These are phyloP conservation scores for Vigna hirtella DNA, from an alignment of 306 rosid genomes.

Conservation along the genomic window DNA sequence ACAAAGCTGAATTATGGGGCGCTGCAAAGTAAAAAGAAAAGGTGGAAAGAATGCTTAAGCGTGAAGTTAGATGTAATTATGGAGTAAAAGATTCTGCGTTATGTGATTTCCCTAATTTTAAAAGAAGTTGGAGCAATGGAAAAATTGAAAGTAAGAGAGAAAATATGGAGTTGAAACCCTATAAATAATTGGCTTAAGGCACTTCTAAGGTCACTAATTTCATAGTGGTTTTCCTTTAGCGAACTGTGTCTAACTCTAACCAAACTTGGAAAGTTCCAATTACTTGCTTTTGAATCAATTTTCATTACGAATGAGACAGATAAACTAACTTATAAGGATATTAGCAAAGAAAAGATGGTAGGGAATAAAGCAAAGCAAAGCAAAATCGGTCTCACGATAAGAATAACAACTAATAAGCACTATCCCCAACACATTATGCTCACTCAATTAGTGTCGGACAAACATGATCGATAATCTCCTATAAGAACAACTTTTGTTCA, in stretches of 20 bases:
- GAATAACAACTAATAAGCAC: background rate
- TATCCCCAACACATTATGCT: conserved; percentile 17
- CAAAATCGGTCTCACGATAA: background rate
- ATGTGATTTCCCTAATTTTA: conserved; percentile 14
- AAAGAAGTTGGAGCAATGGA: conserved; percentile 1
- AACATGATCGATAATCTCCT: conserved; percentile 31
- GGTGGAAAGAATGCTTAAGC: conserved; percentile 25
- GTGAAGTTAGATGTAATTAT: conserved; percentile 43
- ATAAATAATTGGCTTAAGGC: conserved; percentile 8
- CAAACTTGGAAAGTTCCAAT: conserved; percentile 21
- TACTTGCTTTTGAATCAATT: conserved; percentile 41
- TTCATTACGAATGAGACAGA: conserved; percentile 36
- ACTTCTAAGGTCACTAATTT: conserved; percentile 33
- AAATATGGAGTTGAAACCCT: conserved; percentile 12
- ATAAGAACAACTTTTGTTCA: conserved; percentile 6
- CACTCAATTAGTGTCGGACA: conserved; percentile 37
- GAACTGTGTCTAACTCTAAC: background rate
- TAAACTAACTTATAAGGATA: conserved; percentile 34
- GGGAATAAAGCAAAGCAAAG: conserved; percentile 5
- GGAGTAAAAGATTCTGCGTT: conserved; percentile 15
- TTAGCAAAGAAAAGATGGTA: background rate
- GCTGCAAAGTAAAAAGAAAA: background rate
- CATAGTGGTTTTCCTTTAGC: conserved; percentile 29
- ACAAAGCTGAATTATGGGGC: no score
- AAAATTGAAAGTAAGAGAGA: conserved; percentile 24